Percentiles rank a stretch among this genome's conserved stretches.
These are phyloP conservation scores for Cornus kousa DNA, from an alignment of 148 eudicot species.

Conservation along the genomic window DNA sequence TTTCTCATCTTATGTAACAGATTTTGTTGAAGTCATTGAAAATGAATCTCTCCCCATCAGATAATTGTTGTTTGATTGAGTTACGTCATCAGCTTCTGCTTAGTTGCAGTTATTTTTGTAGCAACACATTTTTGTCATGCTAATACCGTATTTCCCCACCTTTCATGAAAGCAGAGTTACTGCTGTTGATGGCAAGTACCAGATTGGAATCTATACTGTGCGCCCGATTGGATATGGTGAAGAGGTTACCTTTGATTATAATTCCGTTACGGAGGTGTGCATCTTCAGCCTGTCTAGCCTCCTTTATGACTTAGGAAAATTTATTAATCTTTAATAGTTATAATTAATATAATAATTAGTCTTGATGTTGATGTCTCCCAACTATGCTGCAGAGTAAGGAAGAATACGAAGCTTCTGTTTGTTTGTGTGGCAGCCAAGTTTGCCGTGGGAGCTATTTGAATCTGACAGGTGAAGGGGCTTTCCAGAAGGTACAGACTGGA, in stretches of 20 bases:
- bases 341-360: background rate
- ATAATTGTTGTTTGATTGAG: background rate
- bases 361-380: constrained; percentile 12
- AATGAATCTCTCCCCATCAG: background rate
- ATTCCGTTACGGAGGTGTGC: constrained; percentile 93
- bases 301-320: constrained; percentile 3
- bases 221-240: constrained; percentile 89
- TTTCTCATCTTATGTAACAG: background rate
- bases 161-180: constrained; percentile 66
- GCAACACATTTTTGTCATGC: background rate
- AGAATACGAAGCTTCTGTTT: constrained; percentile 95
- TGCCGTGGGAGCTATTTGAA: constrained; percentile 99
- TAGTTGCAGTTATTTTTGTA: background rate
- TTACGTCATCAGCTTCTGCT: background rate
- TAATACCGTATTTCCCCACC: background rate
- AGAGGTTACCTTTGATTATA: constrained; percentile 93
- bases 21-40: background rate
- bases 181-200: constrained; percentile 95
- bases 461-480: constrained; percentile 93
- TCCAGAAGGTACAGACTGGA: constrained; percentile 61
- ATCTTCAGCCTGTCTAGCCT: constrained; percentile 10
- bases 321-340: background rate
- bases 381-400: constrained; percentile 76
- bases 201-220: constrained; percentile 87
- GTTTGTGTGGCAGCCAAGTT: constrained; percentile 96